phyloP scores from a whole-genome alignment of 2,329 filamentous ascomycete species.

The Raffaelea deltoideospora region DNA sequence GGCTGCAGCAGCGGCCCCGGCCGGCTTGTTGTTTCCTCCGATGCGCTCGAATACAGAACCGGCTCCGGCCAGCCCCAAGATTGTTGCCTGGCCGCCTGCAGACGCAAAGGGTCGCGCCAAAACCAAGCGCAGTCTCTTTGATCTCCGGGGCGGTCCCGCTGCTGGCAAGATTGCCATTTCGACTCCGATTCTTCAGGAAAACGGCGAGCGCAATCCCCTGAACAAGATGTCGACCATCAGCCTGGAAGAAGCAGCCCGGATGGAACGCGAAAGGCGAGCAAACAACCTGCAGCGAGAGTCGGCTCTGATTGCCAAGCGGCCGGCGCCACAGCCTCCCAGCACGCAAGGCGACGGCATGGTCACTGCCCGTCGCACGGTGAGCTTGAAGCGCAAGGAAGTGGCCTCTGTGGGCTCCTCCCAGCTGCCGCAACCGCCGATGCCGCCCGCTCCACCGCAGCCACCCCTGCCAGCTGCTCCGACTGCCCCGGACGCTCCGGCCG shows the following conservation, averaged over 20 bases:
- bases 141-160: conserved; percentile 11
- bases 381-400: conserved; percentile 23
- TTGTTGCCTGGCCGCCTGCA: neutral
- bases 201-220: conserved; percentile 23
- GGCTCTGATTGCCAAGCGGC: conserved; percentile 18
- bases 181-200: conserved; percentile 27
- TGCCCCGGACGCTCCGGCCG: too few relatives aligned
- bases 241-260: conserved; percentile 29
- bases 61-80: neutral
- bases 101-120: conserved; percentile 9
- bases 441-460: too few relatives aligned
- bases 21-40: conserved; percentile 23
- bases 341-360: conserved; percentile 18
- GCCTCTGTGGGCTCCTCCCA: conserved; percentile 11
- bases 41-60: conserved; percentile 17
- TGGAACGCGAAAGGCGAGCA: conserved; percentile 28
- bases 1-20: too few relatives aligned
- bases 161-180: conserved; percentile 28
- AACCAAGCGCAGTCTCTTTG: conserved; percentile 16
- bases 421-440: conserved; percentile 8
- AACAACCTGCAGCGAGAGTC: conserved; percentile 16
- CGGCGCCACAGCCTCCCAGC: conserved; percentile 21
- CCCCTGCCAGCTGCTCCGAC: too few relatives aligned
- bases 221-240: conserved; percentile 33
- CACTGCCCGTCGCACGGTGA: conserved; percentile 20